These are phyloP conservation scores for Fusarium pseudoanthophilum DNA, from an alignment of 2,329 filamentous ascomycete genomes.

Conservation along the genomic window DNA sequence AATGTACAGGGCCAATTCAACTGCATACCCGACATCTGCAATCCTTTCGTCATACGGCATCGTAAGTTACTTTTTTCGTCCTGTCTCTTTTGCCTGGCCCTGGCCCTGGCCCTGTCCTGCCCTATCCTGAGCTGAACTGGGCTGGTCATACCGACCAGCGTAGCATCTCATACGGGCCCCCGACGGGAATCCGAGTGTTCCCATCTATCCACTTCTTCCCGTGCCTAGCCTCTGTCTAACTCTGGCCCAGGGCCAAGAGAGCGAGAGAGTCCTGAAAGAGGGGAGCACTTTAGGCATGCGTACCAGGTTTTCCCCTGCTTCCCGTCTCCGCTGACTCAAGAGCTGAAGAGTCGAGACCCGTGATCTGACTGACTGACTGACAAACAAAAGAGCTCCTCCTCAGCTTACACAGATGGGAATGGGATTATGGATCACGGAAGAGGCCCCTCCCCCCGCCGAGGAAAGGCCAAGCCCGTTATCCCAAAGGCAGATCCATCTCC, in stretches of 20 bases:
- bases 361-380: neutral
- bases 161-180: neutral
- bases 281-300: neutral
- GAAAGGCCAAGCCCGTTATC: neutral
- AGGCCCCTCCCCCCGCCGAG: neutral
- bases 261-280: neutral
- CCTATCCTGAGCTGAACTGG: constrained; percentile 4
- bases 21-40: constrained; percentile 25
- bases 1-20: constrained; percentile 1
- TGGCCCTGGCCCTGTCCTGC: neutral
- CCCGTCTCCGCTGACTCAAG: neutral
- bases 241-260: neutral
- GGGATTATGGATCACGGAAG: neutral
- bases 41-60: constrained; percentile 10
- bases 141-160: neutral
- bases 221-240: constrained; percentile 15
- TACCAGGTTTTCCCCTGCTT: constrained; percentile 20
- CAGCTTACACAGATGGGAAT: neutral
- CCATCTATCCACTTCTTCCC: constrained; percentile 40
- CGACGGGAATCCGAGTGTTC: neutral
- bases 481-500: neutral
- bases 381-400: neutral
- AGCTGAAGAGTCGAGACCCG: neutral
- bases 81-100: neutral
- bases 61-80: neutral